Conservation (phyloP, 2,329 filamentous ascomycete genomes). For the Balansia obtecta region DNA sequence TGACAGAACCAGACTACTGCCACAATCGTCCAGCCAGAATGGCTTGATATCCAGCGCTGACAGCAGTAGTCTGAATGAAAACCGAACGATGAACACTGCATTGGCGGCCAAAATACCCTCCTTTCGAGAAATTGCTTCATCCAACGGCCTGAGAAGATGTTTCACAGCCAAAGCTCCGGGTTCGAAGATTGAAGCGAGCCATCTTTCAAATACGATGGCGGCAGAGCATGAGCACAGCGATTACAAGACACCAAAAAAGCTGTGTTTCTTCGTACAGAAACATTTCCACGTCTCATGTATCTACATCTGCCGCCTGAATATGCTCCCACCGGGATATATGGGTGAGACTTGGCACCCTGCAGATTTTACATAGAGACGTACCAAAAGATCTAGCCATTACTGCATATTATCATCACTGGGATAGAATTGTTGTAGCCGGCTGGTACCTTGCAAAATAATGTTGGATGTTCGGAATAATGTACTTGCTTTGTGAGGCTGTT, state of each 20-base stretch:
- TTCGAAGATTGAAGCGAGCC: conserved; percentile 57
- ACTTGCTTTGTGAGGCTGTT: too few relatives aligned
- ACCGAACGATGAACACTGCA: conserved; percentile 56
- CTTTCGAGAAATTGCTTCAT: conserved; percentile 57
- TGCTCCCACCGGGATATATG: too few relatives aligned
- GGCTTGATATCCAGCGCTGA: conserved; percentile 31
- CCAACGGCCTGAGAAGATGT: conserved; percentile 59
- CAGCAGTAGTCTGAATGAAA: conserved; percentile 52
- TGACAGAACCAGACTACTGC: conserved; percentile 45
- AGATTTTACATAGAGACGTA: too few relatives aligned
- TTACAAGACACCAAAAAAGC: not conserved
- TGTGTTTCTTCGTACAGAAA: not conserved
- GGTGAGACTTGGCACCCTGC: too few relatives aligned
- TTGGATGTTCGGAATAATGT: too few relatives aligned
- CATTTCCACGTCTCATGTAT: not conserved
- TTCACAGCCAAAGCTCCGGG: conserved; percentile 66
- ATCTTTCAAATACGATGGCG: conserved; percentile 29
- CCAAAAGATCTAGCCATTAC: too few relatives aligned
- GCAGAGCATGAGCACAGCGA: not conserved
- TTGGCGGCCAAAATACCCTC: conserved; percentile 56
- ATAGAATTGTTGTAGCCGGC: not conserved
- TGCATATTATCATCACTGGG: too few relatives aligned
- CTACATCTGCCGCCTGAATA: not conserved
- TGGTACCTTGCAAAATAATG: not conserved
- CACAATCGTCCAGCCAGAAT: conserved; percentile 61